Base-by-base conservation (phyloP, 345 rosid species). In the Noccaea bulbosa region DNA sequence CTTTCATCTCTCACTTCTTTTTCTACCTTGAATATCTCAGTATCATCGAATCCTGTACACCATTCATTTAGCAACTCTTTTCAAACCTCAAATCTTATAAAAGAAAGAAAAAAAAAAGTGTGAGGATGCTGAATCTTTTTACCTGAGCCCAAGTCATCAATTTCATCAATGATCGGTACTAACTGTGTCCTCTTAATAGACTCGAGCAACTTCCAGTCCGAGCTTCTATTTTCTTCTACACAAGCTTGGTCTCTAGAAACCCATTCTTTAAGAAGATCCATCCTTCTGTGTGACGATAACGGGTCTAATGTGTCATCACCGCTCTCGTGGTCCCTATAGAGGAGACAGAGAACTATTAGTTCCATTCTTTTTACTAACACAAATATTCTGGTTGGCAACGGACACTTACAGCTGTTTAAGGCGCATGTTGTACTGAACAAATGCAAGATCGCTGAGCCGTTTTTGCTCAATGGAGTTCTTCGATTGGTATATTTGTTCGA, bases 391-490 rank as follows among this genome's bases (percentile, higher is more conserved):
- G 41, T 45, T 56, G 7, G 11, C 41, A 22, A 41, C 30, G 30
- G 30, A 27, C 30, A 74, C 90, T 77, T 82, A 87, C 92, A 62
- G 75, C 76, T 80, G 87, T 77, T 74, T 82, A 52, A 94, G 86
- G 41, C 81, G 93, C 81, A 91, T 76, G 81, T 94, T 94, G 80
- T 81, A 91, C 77, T 83, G 97, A 62, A 91, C 95, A 78, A 84
- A 91, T 55, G 83, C 78, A 59, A 87, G 82, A 79, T 94, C 96
- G 41, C 58, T 74, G 24, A 91, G 83, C 15, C 93, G 81, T 59
- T 82, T 88, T 6, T 78, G 91, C 84, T 93, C 96, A 53, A 91
- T 78, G 63, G 78, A 79, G 78, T 93, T 91, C 86, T 78, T 87
- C 12, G 88, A 69, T 61, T 78, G 81, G 73, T 82, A 72, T n/a